Percentiles rank a stretch among this genome's conserved stretches.
phyloP scores from a whole-genome alignment of 1,284 basidiomycete genomes.

The Exsudoporus floridanus region DNA sequence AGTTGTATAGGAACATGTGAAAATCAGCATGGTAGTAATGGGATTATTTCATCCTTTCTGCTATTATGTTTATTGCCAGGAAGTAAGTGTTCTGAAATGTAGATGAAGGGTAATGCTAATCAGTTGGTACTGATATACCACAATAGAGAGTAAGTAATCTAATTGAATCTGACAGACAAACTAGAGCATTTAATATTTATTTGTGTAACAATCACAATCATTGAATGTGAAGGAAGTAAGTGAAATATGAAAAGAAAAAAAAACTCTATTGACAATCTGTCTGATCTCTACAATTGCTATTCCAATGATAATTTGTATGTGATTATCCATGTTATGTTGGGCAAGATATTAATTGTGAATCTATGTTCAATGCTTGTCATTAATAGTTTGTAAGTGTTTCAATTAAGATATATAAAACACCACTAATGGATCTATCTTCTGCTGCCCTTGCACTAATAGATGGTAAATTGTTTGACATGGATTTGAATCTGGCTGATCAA shows the following conservation, averaged over 20 bases:
- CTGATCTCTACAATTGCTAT: not conserved
- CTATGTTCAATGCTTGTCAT: not conserved
- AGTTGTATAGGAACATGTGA: not conserved
- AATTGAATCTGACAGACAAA: not conserved
- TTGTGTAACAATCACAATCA: not conserved
- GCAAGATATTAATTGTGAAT: not conserved
- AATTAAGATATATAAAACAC: too few species aligned
- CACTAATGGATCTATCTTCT: too few species aligned
- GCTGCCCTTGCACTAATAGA: not conserved
- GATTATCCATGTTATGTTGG: too few species aligned
- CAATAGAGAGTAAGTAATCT: not conserved
- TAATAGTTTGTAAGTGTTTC: not conserved
- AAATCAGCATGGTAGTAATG: not conserved
- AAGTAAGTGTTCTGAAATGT: not conserved
- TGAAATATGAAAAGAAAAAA: not conserved
- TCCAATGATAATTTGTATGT: not conserved
- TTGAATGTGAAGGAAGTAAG: not conserved
- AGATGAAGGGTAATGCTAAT: too few species aligned
- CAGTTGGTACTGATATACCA: not conserved
- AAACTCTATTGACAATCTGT: not conserved
- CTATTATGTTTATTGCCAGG: not conserved
- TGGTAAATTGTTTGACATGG: not conserved
- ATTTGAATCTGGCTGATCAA: not conserved
- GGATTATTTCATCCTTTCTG: not conserved
- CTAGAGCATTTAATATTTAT: not conserved